phyloP scores from a whole-genome alignment of 768 basidiomycete genomes.

The Cystofilobasidium bisporidii region DNA sequence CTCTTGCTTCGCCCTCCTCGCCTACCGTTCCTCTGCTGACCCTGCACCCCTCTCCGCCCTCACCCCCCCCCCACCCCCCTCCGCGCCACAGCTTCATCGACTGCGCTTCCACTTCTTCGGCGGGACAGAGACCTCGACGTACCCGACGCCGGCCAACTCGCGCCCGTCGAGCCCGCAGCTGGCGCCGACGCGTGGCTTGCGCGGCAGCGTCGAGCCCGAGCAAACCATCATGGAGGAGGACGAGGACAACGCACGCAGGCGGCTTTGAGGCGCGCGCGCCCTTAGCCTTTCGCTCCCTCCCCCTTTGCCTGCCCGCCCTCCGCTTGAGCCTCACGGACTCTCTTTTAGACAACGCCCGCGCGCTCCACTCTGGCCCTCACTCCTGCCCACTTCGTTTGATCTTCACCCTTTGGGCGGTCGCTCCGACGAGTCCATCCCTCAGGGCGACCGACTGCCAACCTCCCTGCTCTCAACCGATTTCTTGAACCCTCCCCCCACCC shows the following conservation, averaged over 20 bases:
- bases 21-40: not conserved
- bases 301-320: too few species aligned
- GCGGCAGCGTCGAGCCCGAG: not conserved
- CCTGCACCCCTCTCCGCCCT: not conserved
- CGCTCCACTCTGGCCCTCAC: not conserved
- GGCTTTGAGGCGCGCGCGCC: not conserved
- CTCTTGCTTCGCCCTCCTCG: not conserved
- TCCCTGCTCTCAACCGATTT: too few species aligned
- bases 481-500: too few species aligned
- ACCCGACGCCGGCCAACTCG: conserved; percentile 7
- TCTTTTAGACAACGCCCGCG: not conserved
- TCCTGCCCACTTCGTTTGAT: too few species aligned
- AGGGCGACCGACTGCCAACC: too few species aligned
- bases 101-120: conserved; percentile 34
- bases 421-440: too few species aligned
- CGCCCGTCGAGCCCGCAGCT: not conserved
- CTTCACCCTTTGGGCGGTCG: too few species aligned
- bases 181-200: not conserved
- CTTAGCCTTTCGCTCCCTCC: too few species aligned
- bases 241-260: too few species aligned
- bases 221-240: not conserved
- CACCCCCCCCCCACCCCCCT: not conserved
- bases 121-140: not conserved
- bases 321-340: too few species aligned
- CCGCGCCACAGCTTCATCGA: conserved; percentile 31